These are phyloP conservation scores for Rosa hybrid DNA, from an alignment of 331 rosid species.

Conservation along the genomic window DNA sequence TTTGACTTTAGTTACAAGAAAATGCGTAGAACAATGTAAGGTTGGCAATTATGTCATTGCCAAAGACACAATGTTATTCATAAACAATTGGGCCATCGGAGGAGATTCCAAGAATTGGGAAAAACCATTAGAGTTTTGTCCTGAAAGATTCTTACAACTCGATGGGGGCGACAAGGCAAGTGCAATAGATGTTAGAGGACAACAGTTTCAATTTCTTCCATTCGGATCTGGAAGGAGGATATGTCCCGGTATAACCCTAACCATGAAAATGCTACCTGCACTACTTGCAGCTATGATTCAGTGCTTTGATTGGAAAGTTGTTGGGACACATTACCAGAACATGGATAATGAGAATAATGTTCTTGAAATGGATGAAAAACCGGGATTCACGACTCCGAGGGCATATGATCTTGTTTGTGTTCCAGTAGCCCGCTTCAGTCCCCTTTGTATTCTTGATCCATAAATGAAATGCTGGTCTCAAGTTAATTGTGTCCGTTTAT, in stretches of 20 bases:
- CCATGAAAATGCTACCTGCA: conserved; percentile 35
- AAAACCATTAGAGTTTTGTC: conserved; percentile 20
- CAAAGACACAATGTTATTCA: not conserved
- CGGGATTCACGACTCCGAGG: conserved; percentile 17
- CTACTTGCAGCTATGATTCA: conserved; percentile 24
- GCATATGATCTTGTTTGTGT: conserved; percentile 17
- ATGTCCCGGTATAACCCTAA: conserved; percentile 42
- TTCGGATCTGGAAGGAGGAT: conserved; percentile 53
- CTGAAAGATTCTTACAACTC: conserved; percentile 18
- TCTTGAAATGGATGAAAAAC: conserved; percentile 24
- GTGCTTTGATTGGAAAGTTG: conserved; percentile 29
- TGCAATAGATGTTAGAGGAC: conserved; percentile 29
- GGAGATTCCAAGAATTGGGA: conserved; percentile 27
- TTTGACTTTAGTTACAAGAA: conserved; percentile 33
- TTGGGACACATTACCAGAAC: too few species aligned
- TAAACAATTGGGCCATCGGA: conserved; percentile 32
- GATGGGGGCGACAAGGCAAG: not conserved
- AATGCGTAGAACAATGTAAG: conserved; percentile 24
- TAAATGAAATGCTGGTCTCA: too few species aligned
- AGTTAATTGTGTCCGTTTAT: too few species aligned
- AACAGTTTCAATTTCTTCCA: conserved; percentile 40
- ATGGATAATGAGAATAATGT: too few species aligned
- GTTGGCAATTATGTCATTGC: conserved; percentile 31
- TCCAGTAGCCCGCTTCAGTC: conserved; percentile 29
- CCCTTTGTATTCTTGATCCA: too few species aligned